Evolutionary conservation across 2,329 filamentous ascomycete species (phyloP), one percentile per base, ranked within the genome.

Genomic region (Biscogniauxia mediterranea): DNA sequence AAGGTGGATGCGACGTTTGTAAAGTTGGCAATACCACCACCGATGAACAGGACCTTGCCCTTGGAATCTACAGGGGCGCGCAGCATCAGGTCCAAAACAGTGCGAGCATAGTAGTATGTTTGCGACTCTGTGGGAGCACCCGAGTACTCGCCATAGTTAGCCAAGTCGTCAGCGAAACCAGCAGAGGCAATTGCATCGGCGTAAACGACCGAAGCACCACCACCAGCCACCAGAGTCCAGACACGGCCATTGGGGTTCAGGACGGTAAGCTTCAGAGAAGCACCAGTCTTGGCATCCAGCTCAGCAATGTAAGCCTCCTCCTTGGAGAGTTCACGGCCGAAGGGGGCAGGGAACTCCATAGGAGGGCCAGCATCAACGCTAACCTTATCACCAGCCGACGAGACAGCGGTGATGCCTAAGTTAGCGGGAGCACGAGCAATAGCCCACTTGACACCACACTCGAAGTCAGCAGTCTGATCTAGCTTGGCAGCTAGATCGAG

Each of bases 1-100:
- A 99, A 99, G 67, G 95, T 99, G 72, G 91, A 95, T 64, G 95
- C 95, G 59, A 99, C 95, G 82, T 98, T 99, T 85, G 95, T 99
- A 85, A 99, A 99, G 90, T 99, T 99, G 85, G 95, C 95, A 86
- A 99, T 99, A 86, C 95, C 95, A 83, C 95, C 95, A 79, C 95
- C 95, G 70, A 99, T 98, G 87, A 99, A 99, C 68, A 99, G 89
- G 58, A 99, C 92, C 87, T 98, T 99, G 84, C 95, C 95, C 75
- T 97, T 89, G 64, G 91, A 86, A 79, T 87, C 84, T 76, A 87
- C 79, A 61, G 95, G 94, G 59, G 94, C 90, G 70, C 95, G 92
- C 71, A 99, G 90, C 92, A 99, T 96, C 67, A 99, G 88, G 78
- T 99, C 95, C 66, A 99, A 85, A 67, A 99, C 92, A 28, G 95